Conservation (phyloP, 192 early-diverging fungal species). For the Pilaira anomala region DNA sequence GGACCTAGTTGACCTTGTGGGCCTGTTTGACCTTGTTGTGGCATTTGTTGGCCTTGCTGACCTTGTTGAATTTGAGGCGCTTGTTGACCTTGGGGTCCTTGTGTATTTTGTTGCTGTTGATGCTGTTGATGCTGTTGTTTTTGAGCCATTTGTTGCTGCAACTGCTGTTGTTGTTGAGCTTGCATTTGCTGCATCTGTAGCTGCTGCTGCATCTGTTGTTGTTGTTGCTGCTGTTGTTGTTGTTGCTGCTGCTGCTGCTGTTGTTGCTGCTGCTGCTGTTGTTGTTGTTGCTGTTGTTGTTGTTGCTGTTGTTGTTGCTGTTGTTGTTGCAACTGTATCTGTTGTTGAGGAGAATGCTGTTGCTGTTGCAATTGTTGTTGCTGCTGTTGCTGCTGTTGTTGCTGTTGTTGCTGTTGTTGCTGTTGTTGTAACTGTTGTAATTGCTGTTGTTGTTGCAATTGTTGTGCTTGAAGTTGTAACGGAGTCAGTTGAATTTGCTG, state of each 20-base stretch:
- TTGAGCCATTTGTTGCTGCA: conserved; percentile 1
- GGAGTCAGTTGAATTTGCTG: conserved; percentile 9
- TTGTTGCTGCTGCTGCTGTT: conserved; percentile 11
- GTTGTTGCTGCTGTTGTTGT: conserved; percentile 14
- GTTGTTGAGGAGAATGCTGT: conserved; percentile 3
- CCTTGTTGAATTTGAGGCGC: background rate
- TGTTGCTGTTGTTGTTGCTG: conserved; percentile 18
- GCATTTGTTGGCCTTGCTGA: background rate
- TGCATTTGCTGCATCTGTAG: conserved; percentile 13
- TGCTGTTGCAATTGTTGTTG: conserved; percentile 11
- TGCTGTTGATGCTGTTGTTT: conserved; percentile 21
- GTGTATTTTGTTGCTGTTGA: conserved; percentile 18
- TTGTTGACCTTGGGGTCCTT: conserved; percentile 11
- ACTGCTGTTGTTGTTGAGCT: background rate
- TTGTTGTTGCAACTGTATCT: conserved; percentile 10
- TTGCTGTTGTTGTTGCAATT: conserved; percentile 1
- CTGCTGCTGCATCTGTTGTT: background rate
- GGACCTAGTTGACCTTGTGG: background rate
- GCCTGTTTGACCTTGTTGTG: background rate
- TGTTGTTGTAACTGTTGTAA: background rate
- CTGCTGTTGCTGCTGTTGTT: background rate
- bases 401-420: background rate
- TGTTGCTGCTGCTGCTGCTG: conserved; percentile 16
- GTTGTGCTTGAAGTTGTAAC: conserved; percentile 19
- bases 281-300: conserved; percentile 13